A percentile compares a stretch with the other conserved stretches of the same genome.
Conservation (phyloP, 2,329 filamentous ascomycete genomes). For the Chaetomium sp. region DNA sequence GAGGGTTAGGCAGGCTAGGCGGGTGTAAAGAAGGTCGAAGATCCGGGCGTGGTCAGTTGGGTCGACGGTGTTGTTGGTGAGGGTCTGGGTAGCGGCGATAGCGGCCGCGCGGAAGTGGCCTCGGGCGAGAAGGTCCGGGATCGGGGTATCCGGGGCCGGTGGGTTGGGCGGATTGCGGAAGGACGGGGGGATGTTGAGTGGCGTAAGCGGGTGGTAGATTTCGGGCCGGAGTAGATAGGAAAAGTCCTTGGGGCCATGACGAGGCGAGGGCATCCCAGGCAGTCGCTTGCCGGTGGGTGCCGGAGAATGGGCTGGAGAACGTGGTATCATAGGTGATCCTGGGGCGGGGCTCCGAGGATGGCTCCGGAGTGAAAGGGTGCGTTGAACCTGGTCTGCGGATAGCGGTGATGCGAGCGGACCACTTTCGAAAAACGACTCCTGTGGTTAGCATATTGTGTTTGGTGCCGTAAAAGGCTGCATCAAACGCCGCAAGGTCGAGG, state of each 20-base stretch:
- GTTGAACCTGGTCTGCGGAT: constrained; percentile 16
- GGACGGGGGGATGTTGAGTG: constrained; percentile 51
- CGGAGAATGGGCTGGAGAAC: constrained; percentile 20
- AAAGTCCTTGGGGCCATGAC: constrained; percentile 59
- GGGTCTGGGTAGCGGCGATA: constrained; percentile 55
- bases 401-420: constrained; percentile 21
- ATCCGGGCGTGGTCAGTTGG: constrained; percentile 58
- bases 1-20: constrained; percentile 74
- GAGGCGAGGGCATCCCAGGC: constrained; percentile 14
- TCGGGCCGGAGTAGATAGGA: constrained; percentile 72
- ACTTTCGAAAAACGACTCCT: constrained; percentile 10
- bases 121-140: constrained; percentile 59
- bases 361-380: constrained; percentile 8
- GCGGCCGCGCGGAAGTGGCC: constrained; percentile 80
- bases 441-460: background rate
- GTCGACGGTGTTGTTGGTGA: constrained; percentile 42
- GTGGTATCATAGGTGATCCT: constrained; percentile 15
- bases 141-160: constrained; percentile 55
- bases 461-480: background rate
- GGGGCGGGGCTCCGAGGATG: constrained; percentile 12
- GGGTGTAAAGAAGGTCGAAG: constrained; percentile 71
- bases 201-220: constrained; percentile 75
- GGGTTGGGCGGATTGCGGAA: constrained; percentile 65
- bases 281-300: constrained; percentile 10
- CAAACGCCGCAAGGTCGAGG: background rate